Evolutionary conservation across 495 filamentous ascomycete species (phyloP), one percentile per base, ranked within the genome.

Genomic region (Talaromyces borbonicus): DNA sequence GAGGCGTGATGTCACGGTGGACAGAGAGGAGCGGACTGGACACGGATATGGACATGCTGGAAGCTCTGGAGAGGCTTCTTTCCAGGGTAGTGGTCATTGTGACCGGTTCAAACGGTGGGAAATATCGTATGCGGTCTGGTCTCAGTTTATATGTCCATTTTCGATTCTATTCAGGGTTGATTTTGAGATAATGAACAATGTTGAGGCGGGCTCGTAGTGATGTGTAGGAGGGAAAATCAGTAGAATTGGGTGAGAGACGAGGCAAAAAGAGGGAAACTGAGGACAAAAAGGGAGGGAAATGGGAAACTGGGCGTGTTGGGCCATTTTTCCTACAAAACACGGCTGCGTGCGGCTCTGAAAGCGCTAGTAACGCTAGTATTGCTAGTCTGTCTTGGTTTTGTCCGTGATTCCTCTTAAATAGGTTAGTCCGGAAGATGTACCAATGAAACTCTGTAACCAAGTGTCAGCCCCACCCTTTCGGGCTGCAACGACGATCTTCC

Each of bases 11-110:
- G 45, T 69, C 66, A 42, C 55, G 57, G 35, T 54, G 49, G 24
- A 61, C 53, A 8, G 65, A 67, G 5, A 65, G 53, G 20, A 61
- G 56, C 22, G 66, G 66, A 33, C 60, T 63, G 29, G 66, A 67
- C 36, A 65, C 56, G 32, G 65, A 60, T 46, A 65, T 62, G 4
- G 66, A 67, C 36, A 63, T 55, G 50, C 57, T 62, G 46, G 65
- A 66, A 15, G 63, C 61, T 48, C 60, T 55, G 40, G 66, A 69
- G 36, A 61, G 56, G 55, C 63, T 66, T 47, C 66, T 58, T 57
- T 67, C 66, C 6, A 69, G 58, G 19, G 60, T 64, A 30, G 57
- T 47, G 33, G 63, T 63, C 63, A 68, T 66, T 48, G 48, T 59
- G n/a, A n/a, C n/a, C n/a, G n/a, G n/a, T n/a, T n/a, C 56, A 43